These are phyloP conservation scores for Paecilomyces dactylethromorphus DNA, from an alignment of 2,329 filamentous ascomycete genomes.

Conservation along the genomic window DNA sequence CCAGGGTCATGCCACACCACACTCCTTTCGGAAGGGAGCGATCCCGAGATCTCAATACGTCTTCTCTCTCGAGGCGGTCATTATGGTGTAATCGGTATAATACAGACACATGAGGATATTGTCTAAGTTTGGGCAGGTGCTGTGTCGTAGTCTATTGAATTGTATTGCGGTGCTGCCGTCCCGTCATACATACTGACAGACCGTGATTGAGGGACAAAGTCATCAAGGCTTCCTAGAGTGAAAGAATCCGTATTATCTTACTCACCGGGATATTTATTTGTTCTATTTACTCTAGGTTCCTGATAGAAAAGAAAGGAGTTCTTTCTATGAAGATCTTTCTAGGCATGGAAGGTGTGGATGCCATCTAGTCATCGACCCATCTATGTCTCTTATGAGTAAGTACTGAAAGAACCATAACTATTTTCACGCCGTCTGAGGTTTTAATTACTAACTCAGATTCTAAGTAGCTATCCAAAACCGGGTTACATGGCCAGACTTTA, in stretches of 20 bases:
- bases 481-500: background rate
- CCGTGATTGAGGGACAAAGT: background rate
- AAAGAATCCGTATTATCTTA: background rate
- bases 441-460: background rate
- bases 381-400: background rate
- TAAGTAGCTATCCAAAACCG: background rate
- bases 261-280: background rate
- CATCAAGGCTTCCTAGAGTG: background rate
- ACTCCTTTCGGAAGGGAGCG: background rate
- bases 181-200: background rate
- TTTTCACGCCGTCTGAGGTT: background rate
- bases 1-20: background rate
- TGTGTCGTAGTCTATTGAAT: background rate
- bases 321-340: background rate
- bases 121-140: background rate
- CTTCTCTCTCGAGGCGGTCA: background rate
- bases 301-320: background rate
- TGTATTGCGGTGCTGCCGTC: background rate
- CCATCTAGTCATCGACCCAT: too few species aligned
- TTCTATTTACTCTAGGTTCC: background rate
- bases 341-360: background rate
- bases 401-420: background rate
- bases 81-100: background rate
- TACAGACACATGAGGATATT: background rate
- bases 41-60: background rate